Evolutionary conservation across 495 filamentous ascomycete species (phyloP), one percentile per base, ranked within the genome.

Genomic region (Penicillium dipodomyicola): DNA sequence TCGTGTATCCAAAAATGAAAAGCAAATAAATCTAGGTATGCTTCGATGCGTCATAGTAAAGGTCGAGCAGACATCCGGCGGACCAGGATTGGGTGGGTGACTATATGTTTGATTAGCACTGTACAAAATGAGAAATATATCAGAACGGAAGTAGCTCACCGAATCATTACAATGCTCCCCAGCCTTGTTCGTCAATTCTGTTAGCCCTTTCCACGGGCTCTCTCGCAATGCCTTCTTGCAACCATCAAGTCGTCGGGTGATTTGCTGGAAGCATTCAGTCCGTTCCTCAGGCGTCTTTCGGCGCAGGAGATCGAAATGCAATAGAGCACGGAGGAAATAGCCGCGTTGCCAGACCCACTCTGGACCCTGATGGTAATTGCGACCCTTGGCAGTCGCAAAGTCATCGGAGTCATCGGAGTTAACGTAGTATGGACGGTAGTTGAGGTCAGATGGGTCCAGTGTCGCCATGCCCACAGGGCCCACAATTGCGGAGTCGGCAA

Each of bases 271-370:
- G 1, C 85, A 87, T 74, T 97, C 95, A 7, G 87, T 87, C 40
- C 86, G 81, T 60, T 82, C 84, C 53, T 82, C 80, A 17, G 68
- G 73, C 0, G 77, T 84, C 33, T 80, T 80, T 27, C 90, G 78
- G 6, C 92, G 78, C 74, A 82, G 79, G 40, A 97, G 77, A 71
- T 96, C 93, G 65, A 97, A 97, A 68, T 89, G 87, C 49, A 97
- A 76, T 54, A 99, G 75, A 1, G 95, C 95, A 35, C 95, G 82
- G 15, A 97, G 78, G 77, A 93, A 97, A 79, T 89, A 99, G 8
- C 95, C 95, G 4, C 89, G 90, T 2, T 92, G 95, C 95, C 95
- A 99, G n/a, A 96, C 77, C 95, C 95, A 99, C 71, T 99, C 95
- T 0, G 95, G 95, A 2, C 95, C 95, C 71, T 97, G 94, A 68